Evolutionary conservation across 495 filamentous ascomycete species (phyloP), one percentile per base, ranked within the genome.

Genomic region (Glutinoglossum americanum): DNA sequence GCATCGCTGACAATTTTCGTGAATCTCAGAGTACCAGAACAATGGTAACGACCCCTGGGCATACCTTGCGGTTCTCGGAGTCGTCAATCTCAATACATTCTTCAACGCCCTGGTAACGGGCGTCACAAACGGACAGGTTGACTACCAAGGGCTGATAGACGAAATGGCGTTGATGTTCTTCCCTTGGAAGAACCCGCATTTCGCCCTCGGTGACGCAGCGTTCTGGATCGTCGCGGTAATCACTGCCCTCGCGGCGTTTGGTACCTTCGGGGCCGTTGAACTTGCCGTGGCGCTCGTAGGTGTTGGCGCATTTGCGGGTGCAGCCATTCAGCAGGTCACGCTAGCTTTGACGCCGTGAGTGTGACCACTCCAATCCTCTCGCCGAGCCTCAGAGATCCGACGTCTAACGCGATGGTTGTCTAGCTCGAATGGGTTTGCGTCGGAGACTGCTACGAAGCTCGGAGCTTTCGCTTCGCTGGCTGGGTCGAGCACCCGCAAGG

Each of bases 211-310:
- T 8, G 58, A 59, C 53, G 48, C 51, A 6, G 17, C 51, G 13
- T 55, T 59, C 49, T 59, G 58, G 58, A 59, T 59, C 44, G 37
- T 51, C 13, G 56, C 56, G 9, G n/a, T 26, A 3, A 25, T 58
- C 13, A 58, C 48, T 13, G 33, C 48, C n/a, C n/a, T 55, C 37
- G 49, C 49, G 4, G 48, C 27, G n/a, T n/a, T 54, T 45, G 15
- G 49, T 30, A 26, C 21, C 13, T 6, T 21, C 19, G 33, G 25
- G 1, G 8, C 49, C 15, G 37, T 11, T 39, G 37, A 7, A 17
- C 9, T 39, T 39, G 37, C 37, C 13, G 15, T 39, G 2, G 7
- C 6, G 37, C 37, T 39, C 9, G 37, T 17, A 11, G 37, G 37
- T 2, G 9, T 39, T 10, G 37, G 9, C 15, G 37, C 37, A 2